Evolutionary conservation across 768 basidiomycete genomes (phyloP), one percentile per base, ranked within the genome.

Genomic region (Amanita thiersii): DNA sequence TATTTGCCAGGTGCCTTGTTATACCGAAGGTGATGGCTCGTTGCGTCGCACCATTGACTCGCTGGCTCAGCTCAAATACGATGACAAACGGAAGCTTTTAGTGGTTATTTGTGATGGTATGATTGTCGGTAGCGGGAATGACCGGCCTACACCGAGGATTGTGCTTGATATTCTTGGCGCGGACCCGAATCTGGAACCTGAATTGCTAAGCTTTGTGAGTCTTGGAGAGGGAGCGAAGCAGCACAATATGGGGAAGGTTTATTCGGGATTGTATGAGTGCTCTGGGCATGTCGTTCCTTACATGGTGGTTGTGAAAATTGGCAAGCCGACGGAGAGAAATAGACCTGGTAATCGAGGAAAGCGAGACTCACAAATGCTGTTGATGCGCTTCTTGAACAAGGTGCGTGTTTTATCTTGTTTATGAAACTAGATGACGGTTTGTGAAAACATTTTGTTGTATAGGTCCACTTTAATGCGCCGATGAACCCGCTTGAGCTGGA

Each of bases 321-420:
- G 96, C 44, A 96, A 94, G 62, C 96, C 93, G 2, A 88, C 83
- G 5, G 96, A 99, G 65, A 79, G 90, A 37, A 77, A 78, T 26
- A 76, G 91, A 5, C 96, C 96, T 32, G 96, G 96, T 39, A 99
- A 99, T 65, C 79, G 96, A 58, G 94, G 96, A 53, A 98, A 99
- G 66, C 86, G 94, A 62, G 96, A 99, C 56, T 91, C 90, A 29
- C 96, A 99, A 66, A 88, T 98, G 79, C 54, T 87, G 29, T 64
- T 98, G 32, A 90, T 99, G 87, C 89, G 90, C 56, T 97, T 94
- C 73, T 75, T 98, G 69, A 99, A 99, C 68, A 92, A 90, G 77
- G 88, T 83, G 50, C 15, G 68, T 52, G 12, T 12, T 47, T 0
- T 21, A 18, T 29, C 33, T 26, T 37, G 1, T 35, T 2, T 42